These are phyloP conservation scores for Immersiella caudata DNA, from an alignment of 495 filamentous ascomycete species.

Conservation along the genomic window DNA sequence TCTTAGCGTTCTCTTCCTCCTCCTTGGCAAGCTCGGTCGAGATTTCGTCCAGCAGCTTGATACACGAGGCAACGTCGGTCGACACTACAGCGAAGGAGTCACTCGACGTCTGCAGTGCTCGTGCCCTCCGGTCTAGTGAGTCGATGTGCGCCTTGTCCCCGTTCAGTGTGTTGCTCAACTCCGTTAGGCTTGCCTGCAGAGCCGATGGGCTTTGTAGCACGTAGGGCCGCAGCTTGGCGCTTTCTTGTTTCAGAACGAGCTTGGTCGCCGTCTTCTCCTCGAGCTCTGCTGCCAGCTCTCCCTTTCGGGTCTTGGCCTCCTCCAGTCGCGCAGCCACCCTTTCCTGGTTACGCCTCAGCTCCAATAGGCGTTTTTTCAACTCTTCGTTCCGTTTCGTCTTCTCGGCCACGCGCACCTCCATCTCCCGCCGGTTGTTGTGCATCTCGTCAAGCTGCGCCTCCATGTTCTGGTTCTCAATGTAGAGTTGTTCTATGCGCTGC, in stretches of 20 bases:
- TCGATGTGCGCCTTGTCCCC: slow-evolving; percentile 83
- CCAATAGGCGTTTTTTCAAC: slow-evolving; percentile 74
- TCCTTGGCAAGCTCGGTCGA: slow-evolving; percentile 80
- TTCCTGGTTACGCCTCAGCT: slow-evolving; percentile 75
- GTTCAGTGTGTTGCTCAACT: slow-evolving; percentile 74
- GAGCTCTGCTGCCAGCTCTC: slow-evolving; percentile 66
- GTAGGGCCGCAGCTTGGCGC: slow-evolving; percentile 86
- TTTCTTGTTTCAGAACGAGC: slow-evolving; percentile 67
- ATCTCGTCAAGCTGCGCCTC: slow-evolving; percentile 80
- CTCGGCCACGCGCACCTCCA: slow-evolving; percentile 76
- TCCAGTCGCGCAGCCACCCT: slow-evolving; percentile 77
- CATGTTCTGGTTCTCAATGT: slow-evolving; percentile 82
- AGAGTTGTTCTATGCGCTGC: slow-evolving; percentile 81
- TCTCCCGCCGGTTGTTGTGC: slow-evolving; percentile 70
- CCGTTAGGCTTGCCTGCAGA: slow-evolving; percentile 77
- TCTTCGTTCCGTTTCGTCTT: slow-evolving; percentile 84
- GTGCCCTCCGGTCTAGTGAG: slow-evolving; percentile 75
- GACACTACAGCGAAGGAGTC: slow-evolving; percentile 85
- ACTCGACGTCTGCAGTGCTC: slow-evolving; percentile 88
- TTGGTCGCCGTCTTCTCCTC: slow-evolving; percentile 77
- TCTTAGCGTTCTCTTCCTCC: slow-evolving; percentile 81
- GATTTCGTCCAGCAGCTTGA: slow-evolving; percentile 87
- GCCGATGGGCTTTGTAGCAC: slow-evolving; percentile 83
- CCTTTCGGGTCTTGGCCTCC: slow-evolving; percentile 71
- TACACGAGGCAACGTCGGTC: slow-evolving; percentile 80